phyloP scores from a whole-genome alignment of 2,329 filamentous ascomycete genomes.

The Aspergillus aculeatinus region DNA sequence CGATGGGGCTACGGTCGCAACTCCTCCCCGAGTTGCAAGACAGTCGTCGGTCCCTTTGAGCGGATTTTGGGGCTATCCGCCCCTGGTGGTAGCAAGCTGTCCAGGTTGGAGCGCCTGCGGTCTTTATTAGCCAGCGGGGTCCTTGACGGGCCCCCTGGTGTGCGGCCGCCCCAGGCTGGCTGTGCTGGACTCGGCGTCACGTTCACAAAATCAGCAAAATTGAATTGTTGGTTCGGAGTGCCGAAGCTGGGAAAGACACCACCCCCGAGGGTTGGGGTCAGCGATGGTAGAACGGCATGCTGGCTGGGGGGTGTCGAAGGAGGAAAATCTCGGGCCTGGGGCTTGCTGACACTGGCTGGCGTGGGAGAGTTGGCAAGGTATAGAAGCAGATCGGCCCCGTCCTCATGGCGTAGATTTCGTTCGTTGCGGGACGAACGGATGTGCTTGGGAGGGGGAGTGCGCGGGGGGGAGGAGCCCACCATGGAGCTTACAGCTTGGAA shows the following conservation, averaged over 20 bases:
- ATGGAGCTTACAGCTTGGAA: constrained; percentile 48
- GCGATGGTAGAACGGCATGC: constrained; percentile 50
- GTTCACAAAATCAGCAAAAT: constrained; percentile 96
- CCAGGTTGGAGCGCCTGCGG: constrained; percentile 78
- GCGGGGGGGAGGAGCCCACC: constrained; percentile 76
- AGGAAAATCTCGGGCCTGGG: constrained; percentile 53
- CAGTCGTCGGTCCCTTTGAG: constrained; percentile 53
- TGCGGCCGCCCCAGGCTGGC: constrained; percentile 67
- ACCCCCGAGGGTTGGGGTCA: constrained; percentile 61
- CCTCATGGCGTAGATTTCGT: constrained; percentile 62
- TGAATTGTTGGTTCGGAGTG: constrained; percentile 82
- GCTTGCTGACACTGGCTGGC: constrained; percentile 63
- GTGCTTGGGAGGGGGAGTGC: constrained; percentile 69
- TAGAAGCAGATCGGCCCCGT: constrained; percentile 76
- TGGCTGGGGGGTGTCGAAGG: constrained; percentile 76
- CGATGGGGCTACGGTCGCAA: constrained; percentile 49
- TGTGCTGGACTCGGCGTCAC: constrained; percentile 95
- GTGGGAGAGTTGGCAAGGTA: constrained; percentile 92
- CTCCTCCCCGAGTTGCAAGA: constrained; percentile 66
- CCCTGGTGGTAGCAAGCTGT: constrained; percentile 63
- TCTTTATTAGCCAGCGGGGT: constrained; percentile 70
- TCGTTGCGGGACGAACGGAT: constrained; percentile 52
- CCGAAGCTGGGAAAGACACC: constrained; percentile 71
- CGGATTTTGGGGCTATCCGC: constrained; percentile 44
- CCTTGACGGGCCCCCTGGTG: constrained; percentile 56